Conservation (phyloP, 768 basidiomycete genomes). For the Phlegmacium glaucopus region DNA sequence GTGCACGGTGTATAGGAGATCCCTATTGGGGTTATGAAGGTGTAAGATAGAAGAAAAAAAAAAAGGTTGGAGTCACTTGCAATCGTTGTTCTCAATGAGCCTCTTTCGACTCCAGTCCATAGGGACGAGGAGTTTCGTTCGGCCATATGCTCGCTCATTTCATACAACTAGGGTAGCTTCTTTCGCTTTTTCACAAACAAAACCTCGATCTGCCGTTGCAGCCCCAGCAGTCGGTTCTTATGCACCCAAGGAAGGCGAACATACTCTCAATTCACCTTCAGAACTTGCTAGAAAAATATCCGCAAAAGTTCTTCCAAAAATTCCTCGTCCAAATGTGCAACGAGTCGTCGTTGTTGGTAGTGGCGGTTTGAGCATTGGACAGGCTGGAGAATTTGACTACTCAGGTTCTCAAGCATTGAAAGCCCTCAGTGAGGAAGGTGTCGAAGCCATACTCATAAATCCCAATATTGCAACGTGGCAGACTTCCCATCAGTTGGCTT, state of each 20-base stretch:
- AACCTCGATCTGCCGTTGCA: slow-evolving; percentile 61
- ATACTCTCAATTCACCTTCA: slow-evolving; percentile 89
- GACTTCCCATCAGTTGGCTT: slow-evolving; percentile 95
- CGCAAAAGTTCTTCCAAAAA: slow-evolving; percentile 89
- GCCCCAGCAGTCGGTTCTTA: slow-evolving; percentile 75
- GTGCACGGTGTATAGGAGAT: not conserved
- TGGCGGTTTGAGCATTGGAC: slow-evolving; percentile 95
- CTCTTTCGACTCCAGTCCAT: slow-evolving; percentile 40
- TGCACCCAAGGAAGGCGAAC: slow-evolving; percentile 60
- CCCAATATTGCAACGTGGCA: slow-evolving; percentile 99
- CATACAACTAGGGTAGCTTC: slow-evolving; percentile 38
- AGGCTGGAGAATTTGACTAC: slow-evolving; percentile 99
- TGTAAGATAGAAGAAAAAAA: slow-evolving; percentile 7
- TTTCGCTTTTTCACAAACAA: slow-evolving; percentile 44
- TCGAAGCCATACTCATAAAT: slow-evolving; percentile 93
- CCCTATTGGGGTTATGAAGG: slow-evolving; percentile 13
- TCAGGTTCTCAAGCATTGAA: slow-evolving; percentile 99
- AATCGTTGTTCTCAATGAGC: too few relatives aligned
- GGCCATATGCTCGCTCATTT: slow-evolving; percentile 43
- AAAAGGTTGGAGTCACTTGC: too few relatives aligned
- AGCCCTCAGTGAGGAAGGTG: slow-evolving; percentile 92
- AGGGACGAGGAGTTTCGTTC: slow-evolving; percentile 31
- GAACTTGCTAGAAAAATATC: slow-evolving; percentile 93
- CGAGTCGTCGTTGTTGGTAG: slow-evolving; percentile 96
- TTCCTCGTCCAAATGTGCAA: slow-evolving; percentile 87